Base-by-base conservation (phyloP, 2,329 filamentous ascomycete genomes). In the Xylariales sp. region DNA sequence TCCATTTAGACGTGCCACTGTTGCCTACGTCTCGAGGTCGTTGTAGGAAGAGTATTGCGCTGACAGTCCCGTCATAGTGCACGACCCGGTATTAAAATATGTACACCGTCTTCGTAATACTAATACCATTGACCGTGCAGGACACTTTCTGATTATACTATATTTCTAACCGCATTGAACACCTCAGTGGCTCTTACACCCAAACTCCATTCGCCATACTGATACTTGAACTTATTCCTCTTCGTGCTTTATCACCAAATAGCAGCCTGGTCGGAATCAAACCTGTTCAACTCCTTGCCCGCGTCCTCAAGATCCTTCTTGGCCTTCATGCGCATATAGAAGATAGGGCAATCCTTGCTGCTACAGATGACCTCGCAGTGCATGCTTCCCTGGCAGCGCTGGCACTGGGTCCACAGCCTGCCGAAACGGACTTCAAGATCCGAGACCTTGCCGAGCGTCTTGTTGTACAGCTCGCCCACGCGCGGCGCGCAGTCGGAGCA, bases 241-340 rank as follows among this genome's bases (percentile, higher is more conserved):
- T n/a, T n/a, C n/a, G n/a, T n/a, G n/a, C n/a, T n/a, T 35, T 12
- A 37, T 57, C 34, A 78, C 74, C 74, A 78, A 33, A 74, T 70
- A 20, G 87, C 78, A 43, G 85, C 83, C 55, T 81, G 78, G 64
- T 95, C 90, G 49, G 82, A 78, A 66, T 98, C 93, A 65, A 98
- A 98, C 54, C 93, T 74, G 53, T 78, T 78, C 55, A 98, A 65
- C 63, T 98, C 93, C 68, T 88, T 94, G 43, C 90, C 88, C 2
- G 84, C 84, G 68, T 98, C 93, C 64, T 97, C 91, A 28, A 97
- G 82, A 62, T 98, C 93, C 73, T 98, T 98, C 77, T 96, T 95
- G 22, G 91, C 91, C 75, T 98, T 98, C 93, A 98, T 98, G 4
- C 93, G 82, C 93, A 98, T 98, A 64, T 98, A 98, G 65, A 98